A percentile compares a stretch with the other conserved stretches of the same genome.
These are phyloP conservation scores for Candida ovalis DNA, from an alignment of 805 yeast species.

Conservation along the genomic window DNA sequence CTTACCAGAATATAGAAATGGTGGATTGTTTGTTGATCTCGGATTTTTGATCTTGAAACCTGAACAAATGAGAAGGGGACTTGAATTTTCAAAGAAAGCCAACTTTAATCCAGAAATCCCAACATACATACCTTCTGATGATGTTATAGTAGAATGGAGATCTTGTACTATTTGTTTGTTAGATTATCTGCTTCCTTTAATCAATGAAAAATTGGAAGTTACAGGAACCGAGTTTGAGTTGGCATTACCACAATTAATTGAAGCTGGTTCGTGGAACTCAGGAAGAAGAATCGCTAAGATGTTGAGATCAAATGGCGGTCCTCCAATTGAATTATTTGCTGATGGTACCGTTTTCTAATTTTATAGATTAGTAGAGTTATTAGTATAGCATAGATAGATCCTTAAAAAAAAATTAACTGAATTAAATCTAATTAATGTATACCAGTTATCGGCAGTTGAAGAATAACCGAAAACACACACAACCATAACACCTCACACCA, in stretches of 20 bases:
- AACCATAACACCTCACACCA: not conserved
- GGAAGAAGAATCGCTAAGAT: constrained; percentile 58
- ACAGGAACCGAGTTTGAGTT: constrained; percentile 31
- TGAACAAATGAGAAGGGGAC: constrained; percentile 35
- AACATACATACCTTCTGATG: constrained; percentile 49
- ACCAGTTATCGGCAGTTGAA: too few relatives aligned
- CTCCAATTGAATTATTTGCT: constrained; percentile 58
- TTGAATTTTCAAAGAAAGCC: constrained; percentile 31
- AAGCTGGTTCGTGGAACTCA: constrained; percentile 67
- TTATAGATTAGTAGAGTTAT: not conserved
- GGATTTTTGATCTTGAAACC: constrained; percentile 48
- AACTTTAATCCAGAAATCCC: constrained; percentile 37
- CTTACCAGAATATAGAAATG: constrained; percentile 60
- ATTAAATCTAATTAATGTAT: not conserved
- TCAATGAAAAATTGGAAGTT: constrained; percentile 42
- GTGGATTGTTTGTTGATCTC: constrained; percentile 58
- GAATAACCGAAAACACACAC: too few relatives aligned
- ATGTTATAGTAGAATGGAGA: constrained; percentile 66
- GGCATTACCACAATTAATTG: constrained; percentile 54
- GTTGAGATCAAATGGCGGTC: constrained; percentile 49
- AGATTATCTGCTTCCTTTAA: constrained; percentile 48
- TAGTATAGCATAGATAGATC: not conserved
- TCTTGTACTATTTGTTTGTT: constrained; percentile 55
- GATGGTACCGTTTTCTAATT: constrained; percentile 62
- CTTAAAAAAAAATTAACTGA: not conserved